Evolutionary conservation across 805 yeast species (phyloP).

Genomic region (Kazachstania psychrophila): DNA sequence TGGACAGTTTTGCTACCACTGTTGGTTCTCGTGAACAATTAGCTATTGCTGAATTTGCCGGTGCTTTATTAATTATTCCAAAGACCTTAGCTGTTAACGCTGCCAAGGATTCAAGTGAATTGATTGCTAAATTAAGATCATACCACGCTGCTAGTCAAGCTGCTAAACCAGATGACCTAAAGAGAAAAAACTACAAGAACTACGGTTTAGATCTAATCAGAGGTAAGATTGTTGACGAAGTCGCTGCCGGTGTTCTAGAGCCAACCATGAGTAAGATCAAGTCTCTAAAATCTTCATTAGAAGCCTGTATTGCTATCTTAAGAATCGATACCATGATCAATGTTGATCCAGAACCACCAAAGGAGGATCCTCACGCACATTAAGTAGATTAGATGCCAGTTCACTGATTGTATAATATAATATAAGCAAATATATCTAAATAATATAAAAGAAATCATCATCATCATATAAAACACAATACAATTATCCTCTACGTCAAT

Average conservation of each 20-base stretch:
- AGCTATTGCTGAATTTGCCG: conserved; percentile 96
- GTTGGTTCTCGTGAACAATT: conserved; percentile 96
- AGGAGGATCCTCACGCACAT: conserved; percentile 88
- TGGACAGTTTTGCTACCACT: conserved; percentile 95
- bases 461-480: too few relatives aligned
- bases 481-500: too few relatives aligned
- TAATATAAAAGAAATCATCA: too few relatives aligned
- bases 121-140: conserved; percentile 89
- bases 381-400: conserved; percentile 1
- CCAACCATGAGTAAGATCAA: conserved; percentile 91
- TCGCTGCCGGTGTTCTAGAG: conserved; percentile 80
- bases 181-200: conserved; percentile 77
- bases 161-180: conserved; percentile 72
- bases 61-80: conserved; percentile 82
- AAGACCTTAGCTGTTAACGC: conserved; percentile 96
- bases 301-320: conserved; percentile 94
- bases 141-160: conserved; percentile 92
- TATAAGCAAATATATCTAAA: neutral
- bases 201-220: conserved; percentile 87
- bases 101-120: conserved; percentile 91
- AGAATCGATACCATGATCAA: conserved; percentile 98
- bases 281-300: conserved; percentile 89
- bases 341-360: conserved; percentile 89
- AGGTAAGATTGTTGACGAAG: conserved; percentile 86
- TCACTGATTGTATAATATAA: neutral